Percentiles rank a stretch among this genome's conserved stretches.
Evolutionary conservation across 768 basidiomycete genomes (phyloP).

Genomic region (Agrocybe pediades): DNA sequence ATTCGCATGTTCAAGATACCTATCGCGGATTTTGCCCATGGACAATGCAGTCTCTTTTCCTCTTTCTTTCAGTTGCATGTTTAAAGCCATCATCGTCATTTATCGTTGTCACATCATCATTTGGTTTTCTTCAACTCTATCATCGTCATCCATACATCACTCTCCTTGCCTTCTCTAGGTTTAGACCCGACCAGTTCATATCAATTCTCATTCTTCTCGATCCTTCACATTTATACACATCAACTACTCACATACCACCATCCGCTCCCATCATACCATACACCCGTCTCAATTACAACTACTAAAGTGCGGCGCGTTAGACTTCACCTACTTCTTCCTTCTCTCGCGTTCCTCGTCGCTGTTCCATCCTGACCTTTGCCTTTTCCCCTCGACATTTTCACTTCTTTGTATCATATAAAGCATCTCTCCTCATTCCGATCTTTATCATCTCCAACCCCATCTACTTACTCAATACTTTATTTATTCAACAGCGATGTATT

Average conservation of each 20-base stretch:
- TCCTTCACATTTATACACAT: not conserved
- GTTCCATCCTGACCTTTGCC: no score
- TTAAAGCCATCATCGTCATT: conserved; percentile 5
- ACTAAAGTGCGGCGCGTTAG: no score
- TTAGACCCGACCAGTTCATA: no score
- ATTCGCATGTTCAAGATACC: conserved; percentile 2
- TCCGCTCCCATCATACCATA: not conserved
- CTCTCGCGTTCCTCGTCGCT: no score
- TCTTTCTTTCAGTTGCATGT: not conserved
- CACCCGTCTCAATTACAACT: not conserved
- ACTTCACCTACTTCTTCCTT: no score
- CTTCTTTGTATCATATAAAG: no score
- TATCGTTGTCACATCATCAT: not conserved
- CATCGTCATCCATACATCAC: not conserved
- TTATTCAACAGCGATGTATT: not conserved
- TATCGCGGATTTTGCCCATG: conserved; percentile 4
- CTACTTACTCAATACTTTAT: not conserved
- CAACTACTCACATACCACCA: not conserved
- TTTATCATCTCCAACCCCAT: not conserved
- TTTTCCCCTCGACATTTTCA: no score
- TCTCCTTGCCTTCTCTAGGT: no score
- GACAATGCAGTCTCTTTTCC: not conserved
- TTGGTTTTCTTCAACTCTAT: not conserved
- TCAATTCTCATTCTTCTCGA: no score
- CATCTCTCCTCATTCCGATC: not conserved